Base-by-base conservation (phyloP, 2,329 filamentous ascomycete species). In the Rhynchosporium secalis region DNA sequence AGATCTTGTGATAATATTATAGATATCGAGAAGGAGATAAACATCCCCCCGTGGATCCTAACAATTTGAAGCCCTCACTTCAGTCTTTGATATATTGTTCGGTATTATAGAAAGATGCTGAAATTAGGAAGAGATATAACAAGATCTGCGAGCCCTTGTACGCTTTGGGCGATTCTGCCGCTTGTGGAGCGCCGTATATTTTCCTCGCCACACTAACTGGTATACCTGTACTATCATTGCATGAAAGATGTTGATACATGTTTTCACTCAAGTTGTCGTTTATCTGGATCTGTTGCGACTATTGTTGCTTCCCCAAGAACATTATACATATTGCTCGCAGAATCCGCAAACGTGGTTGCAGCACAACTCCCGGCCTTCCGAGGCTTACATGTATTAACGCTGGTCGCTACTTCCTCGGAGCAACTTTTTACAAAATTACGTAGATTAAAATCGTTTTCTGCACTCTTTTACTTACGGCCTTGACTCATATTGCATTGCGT, bases 321-420 rank as follows among this genome's bases (percentile, higher is more conserved):
- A 20, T n/a, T 7, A 38, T 52, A 29, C 31, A 4, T 38, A 4
- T 33, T 31, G 3, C 31, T 54, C 26, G 15, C 49, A 54, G 26
- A 4, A 28, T 9, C 31, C 29, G n/a, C 26, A 36, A 40, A 33
- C 13, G 28, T 36, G 12, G 2, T 41, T 40, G 3, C 9, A 54
- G 48, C 4, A 26, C 20, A 7, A 38, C 26, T 52, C 20, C 49
- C 49, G 49, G 49, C 49, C 12, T 54, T 41, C 49, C 49, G 49
- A 54, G 28, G 33, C 36, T 36, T 33, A 40, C 1, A n/a, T 20
- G 20, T 54, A 54, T 31, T 54, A 41, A 54, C 38, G 49, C 3
- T 40, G 8, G 49, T 40, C 33, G 10, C 49, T 41, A 54, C 9
- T 41, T 54, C 8, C 26, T 41, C 49, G 4, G 38, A 36, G 33